Percentiles rank a stretch among this genome's conserved stretches.
Conservation (phyloP, 306 rosid species). For the Vicia faba region DNA sequence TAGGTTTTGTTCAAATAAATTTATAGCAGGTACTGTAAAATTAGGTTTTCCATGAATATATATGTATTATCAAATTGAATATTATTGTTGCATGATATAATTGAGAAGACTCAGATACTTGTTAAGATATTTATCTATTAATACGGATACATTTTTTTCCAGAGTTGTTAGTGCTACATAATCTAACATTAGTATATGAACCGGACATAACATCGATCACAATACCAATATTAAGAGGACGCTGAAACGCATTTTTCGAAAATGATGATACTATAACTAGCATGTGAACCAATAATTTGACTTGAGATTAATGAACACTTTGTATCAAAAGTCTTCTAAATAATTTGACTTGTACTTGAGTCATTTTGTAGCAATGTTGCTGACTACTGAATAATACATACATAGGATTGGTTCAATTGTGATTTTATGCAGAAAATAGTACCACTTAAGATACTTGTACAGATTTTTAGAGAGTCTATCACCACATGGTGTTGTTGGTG, state of each 20-base stretch:
- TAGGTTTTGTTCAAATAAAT: slow-evolving; percentile 11
- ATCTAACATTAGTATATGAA: too few species aligned
- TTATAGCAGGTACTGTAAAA: background rate
- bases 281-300: too few species aligned
- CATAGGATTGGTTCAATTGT: slow-evolving; percentile 6
- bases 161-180: too few species aligned
- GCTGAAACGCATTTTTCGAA: too few species aligned
- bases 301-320: too few species aligned
- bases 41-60: too few species aligned
- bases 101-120: background rate
- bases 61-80: too few species aligned
- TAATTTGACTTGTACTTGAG: background rate
- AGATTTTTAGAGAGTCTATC: slow-evolving; percentile 9
- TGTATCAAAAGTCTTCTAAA: background rate
- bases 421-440: slow-evolving; percentile 38
- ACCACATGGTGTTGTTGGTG: slow-evolving; percentile 39
- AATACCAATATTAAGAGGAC: too few species aligned
- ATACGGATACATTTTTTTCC: too few species aligned
- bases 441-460: background rate
- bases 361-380: slow-evolving; percentile 29
- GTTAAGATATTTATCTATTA: too few species aligned
- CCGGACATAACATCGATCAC: too few species aligned
- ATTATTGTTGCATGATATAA: background rate
- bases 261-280: too few species aligned
- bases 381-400: slow-evolving; percentile 13